These are phyloP conservation scores for Cubamyces sp. DNA, from an alignment of 768 basidiomycete genomes.

Conservation along the genomic window DNA sequence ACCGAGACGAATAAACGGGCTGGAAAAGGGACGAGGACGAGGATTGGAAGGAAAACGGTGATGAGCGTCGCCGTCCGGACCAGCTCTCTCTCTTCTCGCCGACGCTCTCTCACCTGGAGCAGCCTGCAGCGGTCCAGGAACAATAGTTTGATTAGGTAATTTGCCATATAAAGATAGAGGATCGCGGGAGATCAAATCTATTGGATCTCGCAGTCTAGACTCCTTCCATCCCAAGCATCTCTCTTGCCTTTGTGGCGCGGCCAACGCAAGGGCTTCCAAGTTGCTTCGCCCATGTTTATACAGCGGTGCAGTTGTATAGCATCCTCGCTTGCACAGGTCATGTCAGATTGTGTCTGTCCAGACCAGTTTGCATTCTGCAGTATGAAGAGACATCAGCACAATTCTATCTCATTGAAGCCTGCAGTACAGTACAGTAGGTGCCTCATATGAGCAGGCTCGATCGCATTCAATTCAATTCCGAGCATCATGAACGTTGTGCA, in stretches of 20 bases:
- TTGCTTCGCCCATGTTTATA: too few relatives aligned
- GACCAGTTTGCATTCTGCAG: too few relatives aligned
- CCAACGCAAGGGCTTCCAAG: background rate
- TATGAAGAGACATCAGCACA: too few relatives aligned
- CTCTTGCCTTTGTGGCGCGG: background rate
- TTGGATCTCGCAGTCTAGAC: background rate
- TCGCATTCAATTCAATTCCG: too few relatives aligned
- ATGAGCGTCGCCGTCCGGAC: background rate
- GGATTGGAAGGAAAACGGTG: background rate
- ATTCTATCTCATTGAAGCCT: too few relatives aligned
- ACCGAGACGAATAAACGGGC: background rate
- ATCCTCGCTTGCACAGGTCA: too few relatives aligned
- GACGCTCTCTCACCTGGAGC: background rate
- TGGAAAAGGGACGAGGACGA: background rate
- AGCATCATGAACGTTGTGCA: too few relatives aligned
- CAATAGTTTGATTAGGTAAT: background rate
- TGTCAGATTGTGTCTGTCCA: too few relatives aligned
- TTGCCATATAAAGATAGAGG: background rate
- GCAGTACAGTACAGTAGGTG: too few relatives aligned
- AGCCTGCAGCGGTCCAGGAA: background rate
- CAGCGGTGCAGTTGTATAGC: too few relatives aligned
- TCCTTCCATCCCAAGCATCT: background rate
- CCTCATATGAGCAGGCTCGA: too few relatives aligned
- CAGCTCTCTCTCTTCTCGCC: background rate
- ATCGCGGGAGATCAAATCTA: background rate